phyloP scores from a whole-genome alignment of 495 filamentous ascomycete genomes.

The Aspergillus biplanus region DNA sequence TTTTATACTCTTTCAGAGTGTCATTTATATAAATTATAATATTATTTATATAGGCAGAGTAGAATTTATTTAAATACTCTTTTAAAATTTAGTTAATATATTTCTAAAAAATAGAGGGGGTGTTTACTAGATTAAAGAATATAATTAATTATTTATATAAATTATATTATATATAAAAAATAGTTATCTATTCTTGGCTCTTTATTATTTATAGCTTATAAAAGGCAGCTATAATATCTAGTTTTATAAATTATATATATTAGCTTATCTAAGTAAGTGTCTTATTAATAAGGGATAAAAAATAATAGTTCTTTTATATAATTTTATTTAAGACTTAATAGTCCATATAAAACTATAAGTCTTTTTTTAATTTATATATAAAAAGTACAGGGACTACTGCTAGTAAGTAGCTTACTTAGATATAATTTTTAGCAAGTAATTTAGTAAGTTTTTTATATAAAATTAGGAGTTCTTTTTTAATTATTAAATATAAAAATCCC shows the following conservation, averaged over 20 bases:
- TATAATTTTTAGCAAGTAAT: slow-evolving; percentile 13
- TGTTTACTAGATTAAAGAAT: slow-evolving; percentile 9
- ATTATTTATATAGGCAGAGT: slow-evolving; percentile 10
- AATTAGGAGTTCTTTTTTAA: slow-evolving; percentile 7
- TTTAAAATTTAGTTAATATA: slow-evolving; percentile 16
- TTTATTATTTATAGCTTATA: slow-evolving; percentile 12
- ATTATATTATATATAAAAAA: slow-evolving; percentile 14
- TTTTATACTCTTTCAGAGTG: not conserved
- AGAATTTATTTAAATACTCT: slow-evolving; percentile 12
- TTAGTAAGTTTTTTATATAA: slow-evolving; percentile 5
- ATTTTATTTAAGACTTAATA: slow-evolving; percentile 13
- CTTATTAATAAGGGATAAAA: slow-evolving; percentile 5
- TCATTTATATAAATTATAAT: slow-evolving; percentile 8
- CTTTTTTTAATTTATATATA: slow-evolving; percentile 10
- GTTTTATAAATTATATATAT: slow-evolving; percentile 11
- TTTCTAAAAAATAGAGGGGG: not conserved
- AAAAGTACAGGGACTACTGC: slow-evolving; percentile 2
- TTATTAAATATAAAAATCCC: not conserved
- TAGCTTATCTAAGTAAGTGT: slow-evolving; percentile 4
- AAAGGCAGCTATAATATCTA: slow-evolving; percentile 16
- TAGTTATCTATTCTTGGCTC: not conserved
- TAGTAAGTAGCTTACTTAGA: slow-evolving; percentile 8
- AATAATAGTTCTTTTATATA: slow-evolving; percentile 14
- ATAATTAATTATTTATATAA: slow-evolving; percentile 13
- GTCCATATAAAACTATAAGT: slow-evolving; percentile 8